Evolutionary conservation across 192 early-diverging fungal genomes (phyloP).

Genomic region (Backusella luteola): DNA sequence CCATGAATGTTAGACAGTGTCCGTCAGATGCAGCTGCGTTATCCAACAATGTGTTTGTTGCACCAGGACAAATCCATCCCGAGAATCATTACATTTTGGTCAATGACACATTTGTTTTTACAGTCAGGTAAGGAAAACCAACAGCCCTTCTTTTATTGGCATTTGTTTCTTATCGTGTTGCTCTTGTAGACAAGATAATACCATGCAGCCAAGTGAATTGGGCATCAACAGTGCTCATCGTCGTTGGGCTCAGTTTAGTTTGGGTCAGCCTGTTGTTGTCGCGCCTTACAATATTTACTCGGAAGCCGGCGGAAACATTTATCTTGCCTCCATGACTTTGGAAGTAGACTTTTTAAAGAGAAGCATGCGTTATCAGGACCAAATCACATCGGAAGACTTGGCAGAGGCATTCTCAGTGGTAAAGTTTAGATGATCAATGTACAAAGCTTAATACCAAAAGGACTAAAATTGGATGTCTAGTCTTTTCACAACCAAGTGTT

Average conservation of each 20-base stretch:
- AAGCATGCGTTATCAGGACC: slow-evolving; percentile 47
- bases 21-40: slow-evolving; percentile 47
- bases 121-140: slow-evolving; percentile 57
- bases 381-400: slow-evolving; percentile 76
- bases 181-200: slow-evolving; percentile 41
- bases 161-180: background rate
- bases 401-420: slow-evolving; percentile 56
- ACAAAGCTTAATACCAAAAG: background rate
- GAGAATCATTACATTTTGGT: slow-evolving; percentile 69
- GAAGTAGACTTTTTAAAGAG: slow-evolving; percentile 61
- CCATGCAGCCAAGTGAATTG: slow-evolving; percentile 45
- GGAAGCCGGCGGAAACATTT: slow-evolving; percentile 37
- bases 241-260: slow-evolving; percentile 62
- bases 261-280: slow-evolving; percentile 61
- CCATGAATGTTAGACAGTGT: slow-evolving; percentile 39
- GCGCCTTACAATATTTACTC: slow-evolving; percentile 60
- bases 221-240: slow-evolving; percentile 59
- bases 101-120: slow-evolving; percentile 81
- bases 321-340: slow-evolving; percentile 46
- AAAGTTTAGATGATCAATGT: slow-evolving; percentile 8
- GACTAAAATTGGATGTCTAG: slow-evolving; percentile 28
- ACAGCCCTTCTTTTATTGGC: background rate
- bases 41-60: slow-evolving; percentile 80
- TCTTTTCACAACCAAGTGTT: slow-evolving; percentile 83
- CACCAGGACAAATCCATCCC: slow-evolving; percentile 68